Percentiles rank a stretch among this genome's conserved stretches.
Evolutionary conservation across 768 basidiomycete genomes (phyloP).

Genomic region (Pleurotus eryngii): DNA sequence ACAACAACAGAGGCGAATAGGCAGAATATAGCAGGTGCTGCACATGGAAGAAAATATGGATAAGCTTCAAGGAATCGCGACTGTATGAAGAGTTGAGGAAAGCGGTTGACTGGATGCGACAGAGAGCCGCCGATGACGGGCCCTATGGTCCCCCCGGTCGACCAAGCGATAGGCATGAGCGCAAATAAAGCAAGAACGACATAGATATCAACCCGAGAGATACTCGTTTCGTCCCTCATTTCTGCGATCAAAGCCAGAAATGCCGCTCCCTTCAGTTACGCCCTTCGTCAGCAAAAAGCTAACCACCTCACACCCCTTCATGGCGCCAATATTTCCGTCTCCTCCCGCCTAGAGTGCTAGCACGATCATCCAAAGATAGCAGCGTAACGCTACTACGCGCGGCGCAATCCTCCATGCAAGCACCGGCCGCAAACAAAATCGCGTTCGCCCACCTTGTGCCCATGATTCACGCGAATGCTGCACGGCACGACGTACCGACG

Average conservation of each 20-base stretch:
- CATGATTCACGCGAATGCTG: too few relatives aligned
- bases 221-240: conserved; percentile 54
- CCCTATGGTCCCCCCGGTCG: conserved; percentile 16
- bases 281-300: too few relatives aligned
- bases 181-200: conserved; percentile 22
- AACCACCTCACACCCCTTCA: conserved; percentile 31
- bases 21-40: conserved; percentile 47
- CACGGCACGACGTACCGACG: conserved; percentile 19
- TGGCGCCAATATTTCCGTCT: conserved; percentile 36
- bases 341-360: background rate
- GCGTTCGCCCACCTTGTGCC: too few relatives aligned
- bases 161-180: conserved; percentile 38
- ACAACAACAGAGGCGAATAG: conserved; percentile 40
- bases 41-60: conserved; percentile 58
- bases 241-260: conserved; percentile 48
- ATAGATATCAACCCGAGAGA: conserved; percentile 22
- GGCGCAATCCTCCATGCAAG: conserved; percentile 54
- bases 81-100: conserved; percentile 43
- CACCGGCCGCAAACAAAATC: conserved; percentile 29
- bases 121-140: conserved; percentile 52
- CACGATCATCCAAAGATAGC: background rate
- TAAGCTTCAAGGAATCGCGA: conserved; percentile 40
- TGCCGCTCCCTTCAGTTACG: conserved; percentile 1
- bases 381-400: conserved; percentile 12
- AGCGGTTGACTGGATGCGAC: conserved; percentile 47